Evolutionary conservation across 2,329 filamentous ascomycete genomes (phyloP), one percentile per base, ranked within the genome.

Genomic region (Phyllosticta citrichinensis): DNA sequence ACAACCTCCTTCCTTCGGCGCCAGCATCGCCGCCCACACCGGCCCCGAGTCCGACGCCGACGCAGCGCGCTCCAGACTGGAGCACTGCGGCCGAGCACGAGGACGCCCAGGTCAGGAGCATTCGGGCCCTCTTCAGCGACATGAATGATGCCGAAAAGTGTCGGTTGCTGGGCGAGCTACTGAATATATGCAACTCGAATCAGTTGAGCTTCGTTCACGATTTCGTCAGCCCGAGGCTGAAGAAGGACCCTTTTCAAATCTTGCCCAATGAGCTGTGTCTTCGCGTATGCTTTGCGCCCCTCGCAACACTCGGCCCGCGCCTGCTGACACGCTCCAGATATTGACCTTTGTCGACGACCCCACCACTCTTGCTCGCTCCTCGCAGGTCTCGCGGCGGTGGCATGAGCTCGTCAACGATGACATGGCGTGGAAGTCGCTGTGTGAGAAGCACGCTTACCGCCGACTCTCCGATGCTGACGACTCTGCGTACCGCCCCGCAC

Each of bases 321-420:
- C 52, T 65, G 54, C 60, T 64, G 58, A 62, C 62, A 5, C 27
- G 57, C 55, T n/a, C 47, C 54, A 96, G 88, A 89, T 99, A 65
- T 81, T 99, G 57, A 96, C 93, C 52, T 99, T 96, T 72, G 93
- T 99, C 70, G 94, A 99, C 69, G 94, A 99, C 70, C 92, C 94
- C 1, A 94, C 92, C 72, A 95, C 95, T 2, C 81, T 99, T 55
- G 93, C 92, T 50, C 84, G 94, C 71, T 89, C 94, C 58, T 96
- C 93, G 5, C 93, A 97, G 73, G 94, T 99, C n/a, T 99, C 94
- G 59, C 86, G 86, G 65, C 84, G 92, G 72, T 99, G 94, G 94
- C 84, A 90, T 64, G 92, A 97, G 74, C 81, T 99, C 8, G 81
- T 99, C 56, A 93, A 88, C 70, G 94, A 99, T 73, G 94, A 99